Conservation (phyloP, 2,329 filamentous ascomycete species). For the Pestalotiopsis sp. region DNA sequence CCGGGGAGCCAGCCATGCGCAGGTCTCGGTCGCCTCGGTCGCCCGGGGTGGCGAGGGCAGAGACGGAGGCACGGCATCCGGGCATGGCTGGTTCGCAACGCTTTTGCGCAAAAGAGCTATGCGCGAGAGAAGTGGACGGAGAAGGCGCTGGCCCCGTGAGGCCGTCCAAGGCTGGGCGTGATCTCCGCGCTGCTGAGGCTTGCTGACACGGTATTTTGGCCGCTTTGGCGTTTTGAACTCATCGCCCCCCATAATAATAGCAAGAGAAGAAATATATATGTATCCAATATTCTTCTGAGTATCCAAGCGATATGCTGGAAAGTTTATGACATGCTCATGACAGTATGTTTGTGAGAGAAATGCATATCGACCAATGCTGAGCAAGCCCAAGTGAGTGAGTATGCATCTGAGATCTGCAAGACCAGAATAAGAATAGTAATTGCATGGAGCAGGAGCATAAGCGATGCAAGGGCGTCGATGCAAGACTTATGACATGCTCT, state of each 20-base stretch:
- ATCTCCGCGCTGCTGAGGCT: conserved; percentile 18
- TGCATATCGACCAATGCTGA: not conserved
- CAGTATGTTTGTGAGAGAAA: not conserved
- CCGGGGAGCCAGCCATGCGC: conserved; percentile 27
- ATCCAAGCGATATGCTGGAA: not conserved
- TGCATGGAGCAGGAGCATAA: no score
- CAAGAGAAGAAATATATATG: not conserved
- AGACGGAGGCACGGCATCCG: not conserved
- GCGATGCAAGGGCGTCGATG: no score
- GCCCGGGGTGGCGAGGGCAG: conserved; percentile 4
- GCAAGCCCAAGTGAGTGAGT: not conserved
- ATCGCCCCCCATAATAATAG: conserved; percentile 5
- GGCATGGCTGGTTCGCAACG: conserved; percentile 18
- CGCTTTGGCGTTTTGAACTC: conserved; percentile 21
- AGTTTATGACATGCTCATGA: not conserved
- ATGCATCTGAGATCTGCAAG: not conserved
- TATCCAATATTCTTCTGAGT: not conserved
- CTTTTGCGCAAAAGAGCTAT: conserved; percentile 42
- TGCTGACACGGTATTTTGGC: conserved; percentile 21
- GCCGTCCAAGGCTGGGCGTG: conserved; percentile 39
- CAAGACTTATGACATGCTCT: no score
- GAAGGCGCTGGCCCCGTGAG: conserved; percentile 43
- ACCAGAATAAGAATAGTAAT: no score
- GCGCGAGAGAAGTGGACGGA: conserved; percentile 44
- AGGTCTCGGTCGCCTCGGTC: conserved; percentile 15